Evolutionary conservation across 2,329 filamentous ascomycete genomes (phyloP).

Genomic region (Septoria petroselini): DNA sequence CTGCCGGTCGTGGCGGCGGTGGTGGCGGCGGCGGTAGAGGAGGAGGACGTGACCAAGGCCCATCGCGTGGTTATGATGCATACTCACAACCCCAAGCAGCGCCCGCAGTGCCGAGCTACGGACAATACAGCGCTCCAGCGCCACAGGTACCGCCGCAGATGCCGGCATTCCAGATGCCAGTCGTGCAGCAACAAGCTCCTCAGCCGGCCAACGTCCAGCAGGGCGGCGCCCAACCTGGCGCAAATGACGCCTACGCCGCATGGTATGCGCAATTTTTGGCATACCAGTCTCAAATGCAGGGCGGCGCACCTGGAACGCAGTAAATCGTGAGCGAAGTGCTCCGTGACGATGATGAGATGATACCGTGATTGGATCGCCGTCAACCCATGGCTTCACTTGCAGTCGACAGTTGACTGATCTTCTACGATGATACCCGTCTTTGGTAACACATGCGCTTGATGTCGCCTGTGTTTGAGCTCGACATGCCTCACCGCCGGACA

Average conservation of each 20-base stretch:
- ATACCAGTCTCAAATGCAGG: slow-evolving; percentile 32
- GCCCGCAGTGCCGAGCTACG: slow-evolving; percentile 31
- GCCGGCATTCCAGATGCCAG: slow-evolving; percentile 36
- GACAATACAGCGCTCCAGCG: slow-evolving; percentile 31
- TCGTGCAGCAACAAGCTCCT: slow-evolving; percentile 24
- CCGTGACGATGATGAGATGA: slow-evolving; percentile 28
- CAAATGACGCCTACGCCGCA: slow-evolving; percentile 27
- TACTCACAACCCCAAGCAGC: slow-evolving; percentile 51
- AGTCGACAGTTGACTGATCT: slow-evolving; percentile 15
- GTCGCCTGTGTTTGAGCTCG: slow-evolving; percentile 16
- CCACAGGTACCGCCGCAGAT: slow-evolving; percentile 33
- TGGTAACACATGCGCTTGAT: slow-evolving; percentile 21
- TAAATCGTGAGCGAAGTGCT: slow-evolving; percentile 28
- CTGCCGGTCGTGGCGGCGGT: slow-evolving; percentile 33
- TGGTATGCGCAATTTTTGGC: slow-evolving; percentile 23
- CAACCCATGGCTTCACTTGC: slow-evolving; percentile 6
- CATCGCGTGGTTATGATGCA: slow-evolving; percentile 39
- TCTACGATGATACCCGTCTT: slow-evolving; percentile 21
- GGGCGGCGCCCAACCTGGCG: slow-evolving; percentile 12
- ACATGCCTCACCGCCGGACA: slow-evolving; percentile 13
- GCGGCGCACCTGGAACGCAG: slow-evolving; percentile 36
- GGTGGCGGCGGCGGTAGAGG: slow-evolving; percentile 31
- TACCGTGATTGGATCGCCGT: slow-evolving; percentile 13
- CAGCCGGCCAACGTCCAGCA: slow-evolving; percentile 20
- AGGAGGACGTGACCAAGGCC: slow-evolving; percentile 30